Conservation (phyloP, 306 rosid species). For the Styphnolobium japonicum region DNA sequence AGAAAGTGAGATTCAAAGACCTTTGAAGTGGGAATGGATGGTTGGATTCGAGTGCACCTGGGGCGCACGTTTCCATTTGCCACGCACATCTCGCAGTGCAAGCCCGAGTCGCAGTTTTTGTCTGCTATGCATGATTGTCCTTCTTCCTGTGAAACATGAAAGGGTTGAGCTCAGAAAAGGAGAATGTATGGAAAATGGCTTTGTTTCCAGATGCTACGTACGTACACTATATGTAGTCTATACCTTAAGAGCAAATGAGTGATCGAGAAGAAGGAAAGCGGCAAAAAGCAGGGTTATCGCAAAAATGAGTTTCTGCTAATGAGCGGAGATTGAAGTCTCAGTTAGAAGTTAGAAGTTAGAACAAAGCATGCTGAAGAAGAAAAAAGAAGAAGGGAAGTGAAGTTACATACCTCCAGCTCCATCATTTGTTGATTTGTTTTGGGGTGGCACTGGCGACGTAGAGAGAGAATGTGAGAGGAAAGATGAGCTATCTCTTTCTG, state of each 20-base stretch:
- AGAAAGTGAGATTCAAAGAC: conserved; percentile 6
- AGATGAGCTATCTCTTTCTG: background rate
- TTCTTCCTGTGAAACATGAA: conserved; percentile 71
- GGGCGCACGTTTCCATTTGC: conserved; percentile 68
- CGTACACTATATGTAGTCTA: too few species aligned
- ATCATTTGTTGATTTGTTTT: background rate
- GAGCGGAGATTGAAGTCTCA: conserved; percentile 13
- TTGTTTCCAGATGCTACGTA: too few species aligned
- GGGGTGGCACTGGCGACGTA: background rate
- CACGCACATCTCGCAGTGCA: conserved; percentile 86
- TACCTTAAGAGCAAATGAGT: conserved; percentile 69
- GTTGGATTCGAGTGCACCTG: conserved; percentile 76
- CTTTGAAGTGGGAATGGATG: conserved; percentile 63
- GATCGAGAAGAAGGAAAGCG: conserved; percentile 34
- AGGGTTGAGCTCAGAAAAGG: background rate
- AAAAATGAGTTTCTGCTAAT: conserved; percentile 39
- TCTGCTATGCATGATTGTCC: conserved; percentile 50
- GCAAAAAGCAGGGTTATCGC: conserved; percentile 35
- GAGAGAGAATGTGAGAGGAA: conserved; percentile 18
- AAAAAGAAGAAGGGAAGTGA: background rate
- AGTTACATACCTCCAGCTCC: conserved; percentile 40
- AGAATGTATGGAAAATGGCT: too few species aligned
- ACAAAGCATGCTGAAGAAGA: background rate
- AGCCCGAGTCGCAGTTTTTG: conserved; percentile 59
- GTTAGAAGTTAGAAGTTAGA: conserved; percentile 23